phyloP scores from a whole-genome alignment of 2,329 filamentous ascomycete species.

The Hypoxylon rubiginosum region DNA sequence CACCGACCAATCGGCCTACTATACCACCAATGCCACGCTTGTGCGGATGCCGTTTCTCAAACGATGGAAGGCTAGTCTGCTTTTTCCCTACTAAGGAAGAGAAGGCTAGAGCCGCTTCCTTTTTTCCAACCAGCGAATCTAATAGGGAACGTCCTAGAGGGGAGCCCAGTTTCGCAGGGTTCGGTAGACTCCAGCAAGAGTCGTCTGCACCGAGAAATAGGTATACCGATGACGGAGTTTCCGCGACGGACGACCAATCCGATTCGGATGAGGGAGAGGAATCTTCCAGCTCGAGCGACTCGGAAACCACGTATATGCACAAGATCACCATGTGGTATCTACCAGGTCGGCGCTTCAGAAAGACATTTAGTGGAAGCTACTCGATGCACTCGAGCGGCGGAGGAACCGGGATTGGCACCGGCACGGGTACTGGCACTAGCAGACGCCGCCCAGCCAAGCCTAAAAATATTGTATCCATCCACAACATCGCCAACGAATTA shows the following conservation, averaged over 20 bases:
- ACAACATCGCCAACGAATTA: slow-evolving; percentile 77
- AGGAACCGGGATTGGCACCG: slow-evolving; percentile 70
- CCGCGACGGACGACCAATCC: slow-evolving; percentile 65
- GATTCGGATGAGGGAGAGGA: slow-evolving; percentile 64
- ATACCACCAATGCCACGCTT: slow-evolving; percentile 69
- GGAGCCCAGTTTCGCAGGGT: slow-evolving; percentile 69
- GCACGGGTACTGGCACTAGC: slow-evolving; percentile 67
- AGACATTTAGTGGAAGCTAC: slow-evolving; percentile 69
- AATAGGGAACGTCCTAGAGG: slow-evolving; percentile 64
- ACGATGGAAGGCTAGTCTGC: slow-evolving; percentile 73
- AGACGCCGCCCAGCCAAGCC: slow-evolving; percentile 62
- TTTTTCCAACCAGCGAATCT: slow-evolving; percentile 62
- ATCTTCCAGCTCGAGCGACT: slow-evolving; percentile 69
- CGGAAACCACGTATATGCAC: slow-evolving; percentile 73
- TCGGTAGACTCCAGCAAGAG: slow-evolving; percentile 68
- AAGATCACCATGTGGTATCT: slow-evolving; percentile 70
- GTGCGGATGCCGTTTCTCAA: slow-evolving; percentile 73
- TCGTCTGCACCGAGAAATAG: slow-evolving; percentile 62
- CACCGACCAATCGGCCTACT: slow-evolving; percentile 64
- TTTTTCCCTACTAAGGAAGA: slow-evolving; percentile 79
- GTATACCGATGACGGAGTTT: slow-evolving; percentile 63
- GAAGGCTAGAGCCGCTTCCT: slow-evolving; percentile 63
- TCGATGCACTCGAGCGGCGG: slow-evolving; percentile 72
- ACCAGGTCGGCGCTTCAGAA: slow-evolving; percentile 64
- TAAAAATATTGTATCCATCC: slow-evolving; percentile 80